These are phyloP conservation scores for Phytophthora boehmeriae DNA, from an alignment of 352 stramenopile genomes.

Conservation along the genomic window DNA sequence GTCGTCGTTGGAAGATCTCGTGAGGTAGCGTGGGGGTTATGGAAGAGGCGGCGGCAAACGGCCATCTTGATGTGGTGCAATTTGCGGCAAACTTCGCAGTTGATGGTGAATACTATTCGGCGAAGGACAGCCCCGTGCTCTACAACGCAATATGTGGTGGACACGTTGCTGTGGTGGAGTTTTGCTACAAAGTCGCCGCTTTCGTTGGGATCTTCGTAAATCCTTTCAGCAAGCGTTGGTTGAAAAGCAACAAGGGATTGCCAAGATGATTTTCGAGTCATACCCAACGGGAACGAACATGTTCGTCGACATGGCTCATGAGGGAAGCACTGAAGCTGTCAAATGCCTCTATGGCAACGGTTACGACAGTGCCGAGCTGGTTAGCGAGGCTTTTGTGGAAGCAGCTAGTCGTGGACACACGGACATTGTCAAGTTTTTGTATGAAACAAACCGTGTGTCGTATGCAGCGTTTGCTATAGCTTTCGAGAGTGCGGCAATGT, in stretches of 20 bases:
- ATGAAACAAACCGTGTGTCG: background rate
- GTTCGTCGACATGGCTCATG: conserved; percentile 6
- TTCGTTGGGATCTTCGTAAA: background rate
- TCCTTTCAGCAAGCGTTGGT: background rate
- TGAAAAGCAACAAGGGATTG: background rate
- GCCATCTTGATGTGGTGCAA: conserved; percentile 1
- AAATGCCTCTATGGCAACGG: conserved; percentile 8
- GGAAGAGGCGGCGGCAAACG: background rate
- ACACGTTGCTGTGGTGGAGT: background rate
- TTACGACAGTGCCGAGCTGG: background rate
- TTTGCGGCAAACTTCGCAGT: background rate
- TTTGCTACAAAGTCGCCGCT: background rate
- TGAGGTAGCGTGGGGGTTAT: conserved; percentile 1
- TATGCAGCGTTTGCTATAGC: background rate
- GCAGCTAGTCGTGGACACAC: background rate
- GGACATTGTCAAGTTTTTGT: background rate
- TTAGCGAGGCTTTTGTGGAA: background rate
- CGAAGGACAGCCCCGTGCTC: background rate
- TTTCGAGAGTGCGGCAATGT: background rate
- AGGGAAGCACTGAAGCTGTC: background rate
- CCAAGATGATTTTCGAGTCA: background rate
- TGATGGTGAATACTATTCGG: background rate
- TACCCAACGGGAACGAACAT: background rate
- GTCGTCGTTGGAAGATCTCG: background rate
- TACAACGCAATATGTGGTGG: background rate